Evolutionary conservation across 1,139 yeast genomes (phyloP).

Genomic region (Kodamaea arcana): DNA sequence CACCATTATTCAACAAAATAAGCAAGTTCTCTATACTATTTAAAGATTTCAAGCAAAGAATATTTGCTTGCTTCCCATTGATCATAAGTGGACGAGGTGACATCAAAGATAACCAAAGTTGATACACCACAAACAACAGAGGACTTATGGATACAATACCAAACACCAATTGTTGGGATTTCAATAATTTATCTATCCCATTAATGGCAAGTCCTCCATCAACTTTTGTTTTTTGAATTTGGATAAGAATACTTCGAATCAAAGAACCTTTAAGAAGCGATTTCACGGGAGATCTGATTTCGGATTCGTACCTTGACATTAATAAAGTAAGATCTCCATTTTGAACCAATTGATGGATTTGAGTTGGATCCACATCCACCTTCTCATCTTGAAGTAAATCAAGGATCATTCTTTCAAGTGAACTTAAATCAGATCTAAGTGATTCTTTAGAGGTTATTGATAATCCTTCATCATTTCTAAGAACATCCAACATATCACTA

Average conservation of each 20-base stretch:
- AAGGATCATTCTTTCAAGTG: conserved; percentile 82
- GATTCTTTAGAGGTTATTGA: conserved; percentile 80
- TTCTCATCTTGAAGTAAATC: conserved; percentile 54
- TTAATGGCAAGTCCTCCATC: conserved; percentile 88
- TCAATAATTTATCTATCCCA: conserved; percentile 85
- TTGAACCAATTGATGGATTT: conserved; percentile 42
- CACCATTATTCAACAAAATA: conserved; percentile 18
- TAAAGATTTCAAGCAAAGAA: conserved; percentile 48
- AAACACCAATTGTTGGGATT: conserved; percentile 89
- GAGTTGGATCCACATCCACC: conserved; percentile 21
- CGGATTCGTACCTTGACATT: conserved; percentile 75
- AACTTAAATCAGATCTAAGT: conserved; percentile 68
- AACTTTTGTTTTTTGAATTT: conserved; percentile 90
- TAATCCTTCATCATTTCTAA: conserved; percentile 76
- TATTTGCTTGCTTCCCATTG: conserved; percentile 37
- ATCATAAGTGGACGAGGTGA: conserved; percentile 35
- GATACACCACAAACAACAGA: conserved; percentile 56
- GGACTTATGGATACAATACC: conserved; percentile 91
- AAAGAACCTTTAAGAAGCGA: conserved; percentile 65
- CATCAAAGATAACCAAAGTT: conserved; percentile 26
- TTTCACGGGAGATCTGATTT: conserved; percentile 65
- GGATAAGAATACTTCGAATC: conserved; percentile 74
- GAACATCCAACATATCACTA: conserved; percentile 68
- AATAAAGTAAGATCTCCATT: conserved; percentile 77
- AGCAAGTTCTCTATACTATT: conserved; percentile 57